A percentile compares a stretch with the other conserved stretches of the same genome.
phyloP scores from a whole-genome alignment of 148 eudicot species.

The Fagopyrum tataricum region DNA sequence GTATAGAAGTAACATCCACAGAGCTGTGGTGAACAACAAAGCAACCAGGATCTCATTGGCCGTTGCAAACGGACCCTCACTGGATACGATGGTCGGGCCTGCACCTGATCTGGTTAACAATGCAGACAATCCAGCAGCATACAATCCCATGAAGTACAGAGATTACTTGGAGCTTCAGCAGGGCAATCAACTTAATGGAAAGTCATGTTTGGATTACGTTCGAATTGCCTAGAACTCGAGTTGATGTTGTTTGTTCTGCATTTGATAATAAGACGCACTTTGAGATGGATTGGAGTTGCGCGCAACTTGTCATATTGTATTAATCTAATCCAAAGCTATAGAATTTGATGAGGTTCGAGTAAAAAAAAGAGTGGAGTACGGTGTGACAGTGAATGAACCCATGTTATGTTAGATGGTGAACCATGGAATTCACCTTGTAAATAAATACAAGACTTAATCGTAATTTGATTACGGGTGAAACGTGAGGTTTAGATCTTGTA shows the following conservation, averaged over 20 bases:
- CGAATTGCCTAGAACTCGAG: background rate
- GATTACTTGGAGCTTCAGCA: constrained; percentile 22
- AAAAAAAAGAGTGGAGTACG: no score
- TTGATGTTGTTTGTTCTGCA: background rate
- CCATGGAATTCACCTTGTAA: no score
- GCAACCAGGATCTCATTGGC: constrained; percentile 27
- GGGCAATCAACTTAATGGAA: constrained; percentile 15
- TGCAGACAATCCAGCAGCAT: background rate
- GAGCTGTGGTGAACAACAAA: constrained; percentile 30
- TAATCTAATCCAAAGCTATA: background rate
- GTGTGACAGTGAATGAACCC: no score
- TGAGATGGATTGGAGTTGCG: background rate
- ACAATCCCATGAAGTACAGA: constrained; percentile 20
- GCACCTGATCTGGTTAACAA: constrained; percentile 12
- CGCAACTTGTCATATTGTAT: background rate
- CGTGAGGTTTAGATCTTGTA: no score
- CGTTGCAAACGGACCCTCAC: constrained; percentile 22
- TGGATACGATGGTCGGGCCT: constrained; percentile 23
- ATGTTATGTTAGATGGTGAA: no score
- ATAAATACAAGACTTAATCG: no score
- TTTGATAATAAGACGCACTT: background rate
- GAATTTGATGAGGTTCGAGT: background rate
- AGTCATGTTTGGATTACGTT: constrained; percentile 14
- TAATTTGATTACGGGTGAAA: no score
- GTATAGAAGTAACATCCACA: constrained; percentile 29